phyloP scores from a whole-genome alignment of 1,284 basidiomycete genomes.

The Hymenochaete sp. region DNA sequence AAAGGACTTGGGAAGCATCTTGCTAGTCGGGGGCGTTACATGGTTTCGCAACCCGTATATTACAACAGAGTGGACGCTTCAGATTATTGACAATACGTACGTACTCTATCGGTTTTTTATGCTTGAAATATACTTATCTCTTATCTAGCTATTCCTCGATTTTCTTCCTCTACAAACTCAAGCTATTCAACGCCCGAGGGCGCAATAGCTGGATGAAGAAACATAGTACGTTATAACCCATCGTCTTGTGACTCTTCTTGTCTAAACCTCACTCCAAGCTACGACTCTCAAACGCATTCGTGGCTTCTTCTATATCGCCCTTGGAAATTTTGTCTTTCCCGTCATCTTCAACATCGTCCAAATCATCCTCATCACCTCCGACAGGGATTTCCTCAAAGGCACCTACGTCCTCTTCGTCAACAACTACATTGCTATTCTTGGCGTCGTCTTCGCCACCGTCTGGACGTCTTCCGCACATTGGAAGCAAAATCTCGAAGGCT shows the following conservation, averaged over 20 bases:
- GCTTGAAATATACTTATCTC: no score
- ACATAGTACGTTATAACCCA: slow-evolving; percentile 1
- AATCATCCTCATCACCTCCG: slow-evolving; percentile 24
- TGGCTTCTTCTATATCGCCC: slow-evolving; percentile 26
- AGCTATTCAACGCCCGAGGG: not conserved
- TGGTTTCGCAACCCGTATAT: slow-evolving; percentile 18
- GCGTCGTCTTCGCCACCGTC: slow-evolving; percentile 32
- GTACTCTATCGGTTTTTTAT: no score
- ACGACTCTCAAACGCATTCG: slow-evolving; percentile 21
- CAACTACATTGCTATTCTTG: slow-evolving; percentile 29
- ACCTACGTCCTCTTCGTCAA: slow-evolving; percentile 24
- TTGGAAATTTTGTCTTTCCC: slow-evolving; percentile 30
- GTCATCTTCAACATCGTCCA: slow-evolving; percentile 25
- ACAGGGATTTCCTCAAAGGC: slow-evolving; percentile 19
- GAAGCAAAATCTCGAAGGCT: not conserved
- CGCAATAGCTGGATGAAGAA: not conserved
- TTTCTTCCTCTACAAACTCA: slow-evolving; percentile 9
- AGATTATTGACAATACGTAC: slow-evolving; percentile 28
- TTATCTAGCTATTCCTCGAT: slow-evolving; percentile 13
- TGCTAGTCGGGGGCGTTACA: slow-evolving; percentile 12
- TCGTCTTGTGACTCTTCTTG: not conserved
- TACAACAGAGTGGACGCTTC: slow-evolving; percentile 19
- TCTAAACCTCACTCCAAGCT: slow-evolving; percentile 11
- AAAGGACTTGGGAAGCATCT: slow-evolving; percentile 19
- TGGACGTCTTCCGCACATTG: slow-evolving; percentile 24